Evolutionary conservation across 2,329 filamentous ascomycete species (phyloP).

Genomic region (Colletotrichum gloeosporioides): DNA sequence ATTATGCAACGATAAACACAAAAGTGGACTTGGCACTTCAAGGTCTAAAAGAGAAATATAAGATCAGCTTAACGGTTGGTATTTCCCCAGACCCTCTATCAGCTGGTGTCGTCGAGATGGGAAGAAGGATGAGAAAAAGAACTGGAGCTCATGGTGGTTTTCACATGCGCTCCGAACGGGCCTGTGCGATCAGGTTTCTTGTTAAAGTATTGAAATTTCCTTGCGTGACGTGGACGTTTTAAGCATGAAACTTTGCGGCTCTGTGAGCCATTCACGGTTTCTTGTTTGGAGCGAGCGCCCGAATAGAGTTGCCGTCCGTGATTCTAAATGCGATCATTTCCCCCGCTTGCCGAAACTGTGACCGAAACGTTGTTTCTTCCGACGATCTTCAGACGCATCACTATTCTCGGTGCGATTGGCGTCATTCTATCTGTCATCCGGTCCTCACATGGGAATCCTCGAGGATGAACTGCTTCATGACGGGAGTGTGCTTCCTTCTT

Average conservation of each 20-base stretch:
- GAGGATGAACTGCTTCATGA: background rate
- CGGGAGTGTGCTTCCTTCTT: background rate
- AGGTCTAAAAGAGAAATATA: background rate
- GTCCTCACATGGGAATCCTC: background rate
- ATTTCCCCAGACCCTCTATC: background rate
- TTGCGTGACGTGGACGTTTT: constrained; percentile 7
- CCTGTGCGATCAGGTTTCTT: background rate
- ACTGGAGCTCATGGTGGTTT: background rate
- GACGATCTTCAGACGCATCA: background rate
- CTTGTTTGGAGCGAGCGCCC: background rate
- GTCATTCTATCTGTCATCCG: constrained; percentile 3
- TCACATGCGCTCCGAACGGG: background rate
- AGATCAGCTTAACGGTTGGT: background rate
- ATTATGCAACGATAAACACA: background rate
- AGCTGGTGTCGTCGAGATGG: background rate
- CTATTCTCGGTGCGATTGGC: background rate
- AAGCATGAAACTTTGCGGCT: constrained; percentile 10
- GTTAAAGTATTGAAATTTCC: background rate
- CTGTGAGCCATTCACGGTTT: constrained; percentile 9
- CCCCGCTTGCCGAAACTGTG: constrained; percentile 1
- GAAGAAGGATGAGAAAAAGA: background rate
- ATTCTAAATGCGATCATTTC: background rate
- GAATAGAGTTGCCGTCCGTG: constrained; percentile 2
- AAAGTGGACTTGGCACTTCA: background rate
- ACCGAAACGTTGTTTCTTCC: background rate